Conservation (phyloP, 1,284 basidiomycete genomes). For the Trichosporon ovoides region DNA sequence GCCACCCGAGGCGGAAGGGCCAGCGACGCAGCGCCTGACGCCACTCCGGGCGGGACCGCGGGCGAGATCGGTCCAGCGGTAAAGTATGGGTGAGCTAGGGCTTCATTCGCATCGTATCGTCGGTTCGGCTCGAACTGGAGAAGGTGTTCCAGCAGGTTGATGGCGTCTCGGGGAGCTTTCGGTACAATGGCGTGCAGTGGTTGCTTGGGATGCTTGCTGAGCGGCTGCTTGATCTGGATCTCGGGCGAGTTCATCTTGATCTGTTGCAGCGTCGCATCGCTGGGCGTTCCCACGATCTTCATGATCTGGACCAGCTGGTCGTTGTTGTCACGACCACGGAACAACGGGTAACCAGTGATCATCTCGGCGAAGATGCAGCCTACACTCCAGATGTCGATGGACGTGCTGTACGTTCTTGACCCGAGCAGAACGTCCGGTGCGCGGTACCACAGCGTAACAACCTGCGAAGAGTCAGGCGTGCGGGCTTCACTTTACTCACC, state of each 20-base stretch:
- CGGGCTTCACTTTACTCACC: constrained; percentile 52
- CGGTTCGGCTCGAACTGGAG: constrained; percentile 95
- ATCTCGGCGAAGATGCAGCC: constrained; percentile 58
- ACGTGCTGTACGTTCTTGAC: constrained; percentile 90
- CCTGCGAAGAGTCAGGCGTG: constrained; percentile 53
- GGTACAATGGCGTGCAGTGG: constrained; percentile 83
- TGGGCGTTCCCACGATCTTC: constrained; percentile 93
- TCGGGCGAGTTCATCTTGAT: constrained; percentile 95
- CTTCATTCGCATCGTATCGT: constrained; percentile 86
- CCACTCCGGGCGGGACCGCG: constrained; percentile 32
- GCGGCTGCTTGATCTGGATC: constrained; percentile 58
- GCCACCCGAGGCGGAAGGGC: constrained; percentile 43
- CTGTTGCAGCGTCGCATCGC: constrained; percentile 80
- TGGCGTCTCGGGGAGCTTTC: constrained; percentile 84
- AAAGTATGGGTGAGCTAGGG: constrained; percentile 90
- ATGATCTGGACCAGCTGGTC: constrained; percentile 98
- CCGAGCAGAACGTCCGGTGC: constrained; percentile 95
- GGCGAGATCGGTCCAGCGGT: constrained; percentile 50
- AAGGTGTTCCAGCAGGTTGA: constrained; percentile 90
- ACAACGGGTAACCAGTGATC: constrained; percentile 93
- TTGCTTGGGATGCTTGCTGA: constrained; percentile 82
- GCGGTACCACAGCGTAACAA: constrained; percentile 97
- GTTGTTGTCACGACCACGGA: constrained; percentile 95
- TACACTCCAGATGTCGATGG: constrained; percentile 98
- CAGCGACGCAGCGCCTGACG: constrained; percentile 32